Percentiles rank a stretch among this genome's conserved stretches.
phyloP scores from a whole-genome alignment of 352 stramenopile genomes.

The Pythium brachiatum region DNA sequence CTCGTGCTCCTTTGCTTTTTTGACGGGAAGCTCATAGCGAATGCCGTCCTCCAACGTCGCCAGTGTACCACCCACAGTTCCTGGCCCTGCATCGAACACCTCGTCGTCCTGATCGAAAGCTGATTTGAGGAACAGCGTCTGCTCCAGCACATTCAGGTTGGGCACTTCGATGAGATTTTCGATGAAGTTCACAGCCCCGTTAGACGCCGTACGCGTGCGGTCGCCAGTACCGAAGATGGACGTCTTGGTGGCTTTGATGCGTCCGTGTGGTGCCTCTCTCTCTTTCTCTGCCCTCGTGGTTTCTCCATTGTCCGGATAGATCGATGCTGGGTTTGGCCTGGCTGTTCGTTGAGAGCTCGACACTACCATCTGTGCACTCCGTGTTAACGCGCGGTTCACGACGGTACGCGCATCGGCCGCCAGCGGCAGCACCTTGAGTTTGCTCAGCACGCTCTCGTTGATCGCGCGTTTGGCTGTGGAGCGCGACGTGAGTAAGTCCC shows the following conservation, averaged over 20 bases:
- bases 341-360: not conserved
- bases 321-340: constrained; percentile 8
- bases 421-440: constrained; percentile 26
- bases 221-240: not conserved
- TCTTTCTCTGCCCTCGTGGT: not conserved
- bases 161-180: constrained; percentile 33
- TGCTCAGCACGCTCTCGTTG: constrained; percentile 25
- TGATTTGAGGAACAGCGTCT: constrained; percentile 45
- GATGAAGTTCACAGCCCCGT: constrained; percentile 12
- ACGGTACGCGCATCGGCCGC: constrained; percentile 10
- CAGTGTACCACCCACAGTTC: constrained; percentile 8
- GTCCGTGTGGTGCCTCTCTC: not conserved
- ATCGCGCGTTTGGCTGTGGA: constrained; percentile 33
- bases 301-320: constrained; percentile 16
- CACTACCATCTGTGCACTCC: not conserved
- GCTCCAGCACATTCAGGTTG: constrained; percentile 33
- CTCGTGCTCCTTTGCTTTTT: constrained; percentile 30
- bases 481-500: constrained; percentile 18
- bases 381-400: constrained; percentile 12
- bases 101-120: constrained; percentile 43
- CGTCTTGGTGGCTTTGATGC: not conserved
- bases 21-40: constrained; percentile 51
- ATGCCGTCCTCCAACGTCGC: constrained; percentile 47
- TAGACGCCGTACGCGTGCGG: not conserved
- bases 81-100: not conserved